Conservation (phyloP, 768 basidiomycete species). For the Auricularia sp. region DNA sequence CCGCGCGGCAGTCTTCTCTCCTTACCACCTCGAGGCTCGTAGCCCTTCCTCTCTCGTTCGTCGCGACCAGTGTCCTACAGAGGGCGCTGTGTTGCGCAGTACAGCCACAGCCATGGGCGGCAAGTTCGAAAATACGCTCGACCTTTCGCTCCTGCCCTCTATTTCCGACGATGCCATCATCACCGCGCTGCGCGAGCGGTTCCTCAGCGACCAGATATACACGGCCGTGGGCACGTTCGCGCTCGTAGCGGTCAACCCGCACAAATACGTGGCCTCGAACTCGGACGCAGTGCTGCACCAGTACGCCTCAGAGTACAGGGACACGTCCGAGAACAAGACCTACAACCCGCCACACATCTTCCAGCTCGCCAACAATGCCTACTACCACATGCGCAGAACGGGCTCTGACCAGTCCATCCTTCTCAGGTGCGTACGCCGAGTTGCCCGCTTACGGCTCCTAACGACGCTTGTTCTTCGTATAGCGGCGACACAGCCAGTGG, state of each 20-base stretch:
- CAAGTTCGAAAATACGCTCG: slow-evolving; percentile 58
- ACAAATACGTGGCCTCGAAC: slow-evolving; percentile 79
- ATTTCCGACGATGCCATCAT: slow-evolving; percentile 79
- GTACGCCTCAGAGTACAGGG: slow-evolving; percentile 79
- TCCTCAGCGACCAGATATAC: slow-evolving; percentile 76
- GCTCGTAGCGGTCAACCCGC: slow-evolving; percentile 84
- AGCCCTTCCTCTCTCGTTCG: background rate
- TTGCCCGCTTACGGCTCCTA: background rate
- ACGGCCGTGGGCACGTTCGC: slow-evolving; percentile 59
- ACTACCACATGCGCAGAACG: slow-evolving; percentile 93
- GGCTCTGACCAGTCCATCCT: slow-evolving; percentile 86
- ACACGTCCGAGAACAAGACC: slow-evolving; percentile 53
- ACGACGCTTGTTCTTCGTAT: slow-evolving; percentile 3
- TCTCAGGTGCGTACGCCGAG: slow-evolving; percentile 49
- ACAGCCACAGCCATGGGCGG: slow-evolving; percentile 33
- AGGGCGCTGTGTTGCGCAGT: background rate
- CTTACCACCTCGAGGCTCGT: background rate
- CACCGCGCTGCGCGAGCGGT: slow-evolving; percentile 74
- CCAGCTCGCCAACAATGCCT: slow-evolving; percentile 80
- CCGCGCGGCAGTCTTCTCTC: background rate
- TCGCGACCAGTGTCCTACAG: background rate
- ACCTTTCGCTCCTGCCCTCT: slow-evolving; percentile 57
- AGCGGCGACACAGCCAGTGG: slow-evolving; percentile 92
- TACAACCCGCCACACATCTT: slow-evolving; percentile 80
- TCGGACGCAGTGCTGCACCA: slow-evolving; percentile 76